Percentiles rank a stretch among this genome's conserved stretches.
Conservation (phyloP, 140 eudicot genomes). For the Erigeron philadelphicus region DNA sequence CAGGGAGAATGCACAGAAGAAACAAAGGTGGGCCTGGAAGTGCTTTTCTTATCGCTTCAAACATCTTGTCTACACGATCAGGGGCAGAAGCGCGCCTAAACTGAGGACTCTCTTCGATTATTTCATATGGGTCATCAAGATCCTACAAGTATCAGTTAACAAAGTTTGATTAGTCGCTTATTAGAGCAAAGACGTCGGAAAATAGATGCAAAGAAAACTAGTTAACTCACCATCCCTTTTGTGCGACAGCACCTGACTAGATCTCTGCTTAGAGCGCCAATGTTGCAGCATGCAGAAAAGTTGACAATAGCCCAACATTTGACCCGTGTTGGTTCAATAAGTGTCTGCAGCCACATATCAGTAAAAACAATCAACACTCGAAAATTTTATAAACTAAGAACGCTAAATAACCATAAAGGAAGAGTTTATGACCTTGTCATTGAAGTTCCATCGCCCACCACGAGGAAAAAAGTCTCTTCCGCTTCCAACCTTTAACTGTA, state of each 20-base stretch:
- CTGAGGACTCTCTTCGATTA: constrained; percentile 53
- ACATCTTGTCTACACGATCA: constrained; percentile 64
- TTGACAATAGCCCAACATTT: constrained; percentile 52
- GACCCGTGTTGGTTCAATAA: constrained; percentile 39
- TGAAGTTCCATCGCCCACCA: constrained; percentile 53
- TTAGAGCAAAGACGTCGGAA: not conserved
- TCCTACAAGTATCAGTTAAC: constrained; percentile 14
- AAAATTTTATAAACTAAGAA: not conserved
- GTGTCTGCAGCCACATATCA: constrained; percentile 28
- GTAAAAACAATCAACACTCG: not conserved
- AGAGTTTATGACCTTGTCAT: constrained; percentile 42
- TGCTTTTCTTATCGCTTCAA: constrained; percentile 28
- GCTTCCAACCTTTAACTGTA: constrained; percentile 52
- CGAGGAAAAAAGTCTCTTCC: constrained; percentile 48
- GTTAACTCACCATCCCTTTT: constrained; percentile 47
- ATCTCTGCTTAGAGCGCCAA: constrained; percentile 24
- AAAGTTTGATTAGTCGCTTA: not conserved
- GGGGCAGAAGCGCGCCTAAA: constrained; percentile 39
- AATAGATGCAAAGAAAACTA: not conserved
- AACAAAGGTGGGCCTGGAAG: constrained; percentile 47
- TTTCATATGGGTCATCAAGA: constrained; percentile 33
- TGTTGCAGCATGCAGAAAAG: constrained; percentile 56
- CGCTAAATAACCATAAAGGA: not conserved
- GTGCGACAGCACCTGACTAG: constrained; percentile 34
- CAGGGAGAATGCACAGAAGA: constrained; percentile 53